A percentile compares a stretch with the other conserved stretches of the same genome.
Conservation (phyloP, 495 filamentous ascomycete genomes). For the Melanomma pulvis-pyrius region DNA sequence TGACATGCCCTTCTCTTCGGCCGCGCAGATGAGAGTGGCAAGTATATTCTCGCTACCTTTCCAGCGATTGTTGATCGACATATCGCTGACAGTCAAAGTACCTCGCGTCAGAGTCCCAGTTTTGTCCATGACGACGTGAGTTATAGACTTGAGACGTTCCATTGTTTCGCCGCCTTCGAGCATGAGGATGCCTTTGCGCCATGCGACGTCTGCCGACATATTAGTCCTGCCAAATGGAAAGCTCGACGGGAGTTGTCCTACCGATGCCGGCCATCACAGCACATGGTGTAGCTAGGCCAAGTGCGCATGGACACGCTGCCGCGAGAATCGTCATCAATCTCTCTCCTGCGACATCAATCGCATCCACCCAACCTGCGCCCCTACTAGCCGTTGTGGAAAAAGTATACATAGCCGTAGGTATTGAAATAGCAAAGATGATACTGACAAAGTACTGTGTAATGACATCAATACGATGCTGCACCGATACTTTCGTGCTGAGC, state of each 20-base stretch:
- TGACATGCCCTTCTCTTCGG: conserved; percentile 10
- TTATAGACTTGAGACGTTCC: conserved; percentile 1
- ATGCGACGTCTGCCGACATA: neutral
- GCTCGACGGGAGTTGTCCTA: neutral
- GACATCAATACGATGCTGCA: conserved; percentile 7
- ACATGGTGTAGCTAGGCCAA: conserved; percentile 7
- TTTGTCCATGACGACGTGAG: conserved; percentile 14
- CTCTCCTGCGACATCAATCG: neutral
- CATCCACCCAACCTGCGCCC: neutral
- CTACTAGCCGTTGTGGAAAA: neutral
- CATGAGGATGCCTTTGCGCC: conserved; percentile 7
- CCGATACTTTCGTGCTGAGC: conserved; percentile 1
- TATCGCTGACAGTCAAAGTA: neutral
- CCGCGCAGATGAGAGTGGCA: conserved; percentile 8
- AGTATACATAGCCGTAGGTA: neutral
- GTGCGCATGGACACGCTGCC: conserved; percentile 8
- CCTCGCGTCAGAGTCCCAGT: conserved; percentile 8
- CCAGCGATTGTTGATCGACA: conserved; percentile 1
- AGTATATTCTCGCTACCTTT: neutral
- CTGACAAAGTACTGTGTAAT: conserved; percentile 11
- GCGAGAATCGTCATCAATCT: conserved; percentile 11
- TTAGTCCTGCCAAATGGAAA: neutral
- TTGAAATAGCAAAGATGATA: neutral
- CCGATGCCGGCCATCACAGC: conserved; percentile 11
- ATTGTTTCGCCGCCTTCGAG: conserved; percentile 8